Evolutionary conservation across 805 yeast species (phyloP).

Genomic region (Isabelozyma heimii): DNA sequence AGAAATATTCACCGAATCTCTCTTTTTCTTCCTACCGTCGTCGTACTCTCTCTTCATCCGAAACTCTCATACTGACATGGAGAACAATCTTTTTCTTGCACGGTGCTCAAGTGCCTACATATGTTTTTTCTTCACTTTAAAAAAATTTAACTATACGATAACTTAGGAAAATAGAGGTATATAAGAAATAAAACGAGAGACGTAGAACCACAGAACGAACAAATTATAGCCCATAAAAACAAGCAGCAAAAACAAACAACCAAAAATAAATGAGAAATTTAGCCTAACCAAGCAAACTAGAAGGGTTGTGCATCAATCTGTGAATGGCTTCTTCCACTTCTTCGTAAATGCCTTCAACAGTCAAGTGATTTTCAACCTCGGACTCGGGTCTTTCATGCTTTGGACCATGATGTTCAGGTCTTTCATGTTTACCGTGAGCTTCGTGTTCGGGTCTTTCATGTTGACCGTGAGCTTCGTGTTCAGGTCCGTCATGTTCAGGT

Average conservation of each 20-base stretch:
- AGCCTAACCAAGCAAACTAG: not conserved
- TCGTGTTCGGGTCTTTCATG: not conserved
- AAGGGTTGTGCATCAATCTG: not conserved
- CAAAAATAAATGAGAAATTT: not conserved
- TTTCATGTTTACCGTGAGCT: not conserved
- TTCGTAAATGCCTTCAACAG: not conserved
- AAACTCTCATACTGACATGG: too few species aligned
- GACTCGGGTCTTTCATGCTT: not conserved
- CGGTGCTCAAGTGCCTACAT: too few species aligned
- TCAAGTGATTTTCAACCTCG: not conserved
- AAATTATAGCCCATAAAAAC: not conserved
- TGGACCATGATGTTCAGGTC: not conserved
- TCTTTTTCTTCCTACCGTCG: too few species aligned
- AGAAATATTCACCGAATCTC: too few species aligned
- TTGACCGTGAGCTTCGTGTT: not conserved
- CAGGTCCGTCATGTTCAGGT: not conserved
- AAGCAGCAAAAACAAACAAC: not conserved
- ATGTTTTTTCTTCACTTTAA: too few species aligned
- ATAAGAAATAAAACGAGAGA: too few species aligned
- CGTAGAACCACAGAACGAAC: too few species aligned
- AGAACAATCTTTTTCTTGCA: too few species aligned
- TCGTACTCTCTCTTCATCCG: too few species aligned
- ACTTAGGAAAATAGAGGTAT: too few species aligned
- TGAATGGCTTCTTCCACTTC: not conserved
- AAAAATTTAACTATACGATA: too few species aligned